These are phyloP conservation scores for Postia placenta DNA, from an alignment of 768 basidiomycete species.

Conservation along the genomic window DNA sequence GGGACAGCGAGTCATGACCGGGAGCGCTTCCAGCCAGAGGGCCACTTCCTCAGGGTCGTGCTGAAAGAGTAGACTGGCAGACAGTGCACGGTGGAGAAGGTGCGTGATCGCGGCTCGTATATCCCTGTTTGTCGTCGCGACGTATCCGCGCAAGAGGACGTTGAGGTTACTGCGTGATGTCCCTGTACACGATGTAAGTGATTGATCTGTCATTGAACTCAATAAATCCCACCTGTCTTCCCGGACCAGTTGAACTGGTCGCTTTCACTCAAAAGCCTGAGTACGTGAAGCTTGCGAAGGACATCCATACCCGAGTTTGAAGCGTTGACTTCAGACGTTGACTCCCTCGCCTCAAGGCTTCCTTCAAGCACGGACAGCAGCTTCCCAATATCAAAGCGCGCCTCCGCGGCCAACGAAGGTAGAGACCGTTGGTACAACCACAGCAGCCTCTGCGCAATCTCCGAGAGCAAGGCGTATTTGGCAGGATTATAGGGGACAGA, in stretches of 20 bases:
- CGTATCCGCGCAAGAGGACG: constrained; percentile 63
- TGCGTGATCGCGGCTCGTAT: constrained; percentile 44
- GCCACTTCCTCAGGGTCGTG: constrained; percentile 65
- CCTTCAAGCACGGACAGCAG: constrained; percentile 47
- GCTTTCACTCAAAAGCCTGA: constrained; percentile 67
- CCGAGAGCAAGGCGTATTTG: constrained; percentile 60
- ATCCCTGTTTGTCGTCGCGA: constrained; percentile 41
- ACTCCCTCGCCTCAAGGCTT: constrained; percentile 6
- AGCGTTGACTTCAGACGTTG: background rate
- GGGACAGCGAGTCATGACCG: constrained; percentile 32
- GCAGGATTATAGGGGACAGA: constrained; percentile 21
- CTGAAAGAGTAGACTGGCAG: constrained; percentile 73
- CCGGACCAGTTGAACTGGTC: constrained; percentile 77
- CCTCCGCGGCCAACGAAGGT: constrained; percentile 69
- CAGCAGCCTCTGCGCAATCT: constrained; percentile 74
- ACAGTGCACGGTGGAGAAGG: constrained; percentile 62
- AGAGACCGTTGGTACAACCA: constrained; percentile 81
- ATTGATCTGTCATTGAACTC: background rate
- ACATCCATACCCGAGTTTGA: constrained; percentile 41
- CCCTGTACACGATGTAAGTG: constrained; percentile 5
- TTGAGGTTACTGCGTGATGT: constrained; percentile 61
- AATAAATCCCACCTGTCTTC: constrained; percentile 48
- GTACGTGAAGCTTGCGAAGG: constrained; percentile 69
- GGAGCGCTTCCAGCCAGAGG: constrained; percentile 69
- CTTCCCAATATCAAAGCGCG: constrained; percentile 83